Conservation (phyloP, 257 asterid species). For the Solanum ossicruentum region DNA sequence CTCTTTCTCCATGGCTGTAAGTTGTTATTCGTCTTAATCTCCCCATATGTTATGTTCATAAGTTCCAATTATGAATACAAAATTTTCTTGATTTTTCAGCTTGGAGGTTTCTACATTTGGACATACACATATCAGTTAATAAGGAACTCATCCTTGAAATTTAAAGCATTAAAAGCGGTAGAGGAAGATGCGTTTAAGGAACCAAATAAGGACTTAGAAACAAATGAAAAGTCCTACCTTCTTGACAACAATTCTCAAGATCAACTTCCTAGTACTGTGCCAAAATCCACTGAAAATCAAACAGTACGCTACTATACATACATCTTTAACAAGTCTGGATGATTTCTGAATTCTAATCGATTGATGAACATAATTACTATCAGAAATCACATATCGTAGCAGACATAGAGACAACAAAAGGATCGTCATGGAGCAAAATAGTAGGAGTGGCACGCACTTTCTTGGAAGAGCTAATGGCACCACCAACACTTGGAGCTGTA, state of each 20-base stretch:
- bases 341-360: not conserved
- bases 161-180: slow-evolving; percentile 12
- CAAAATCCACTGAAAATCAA: not conserved
- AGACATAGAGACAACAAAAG: slow-evolving; percentile 2
- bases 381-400: not conserved
- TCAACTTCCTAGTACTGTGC: not conserved
- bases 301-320: not conserved
- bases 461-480: slow-evolving; percentile 55
- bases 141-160: slow-evolving; percentile 24
- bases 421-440: slow-evolving; percentile 13
- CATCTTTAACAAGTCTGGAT: not conserved
- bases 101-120: slow-evolving; percentile 73
- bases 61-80: not conserved
- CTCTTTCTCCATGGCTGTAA: slow-evolving; percentile 67
- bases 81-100: slow-evolving; percentile 17
- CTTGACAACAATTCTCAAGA: slow-evolving; percentile 19
- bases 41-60: not conserved
- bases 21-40: not conserved
- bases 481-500: slow-evolving; percentile 69
- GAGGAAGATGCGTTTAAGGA: slow-evolving; percentile 16
- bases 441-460: slow-evolving; percentile 26
- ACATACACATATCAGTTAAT: slow-evolving; percentile 47
- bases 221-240: slow-evolving; percentile 33
- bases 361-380: not conserved
- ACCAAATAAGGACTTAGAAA: slow-evolving; percentile 47